phyloP scores from a whole-genome alignment of 2,329 filamentous ascomycete species.

The Alternaria triticimaculans region DNA sequence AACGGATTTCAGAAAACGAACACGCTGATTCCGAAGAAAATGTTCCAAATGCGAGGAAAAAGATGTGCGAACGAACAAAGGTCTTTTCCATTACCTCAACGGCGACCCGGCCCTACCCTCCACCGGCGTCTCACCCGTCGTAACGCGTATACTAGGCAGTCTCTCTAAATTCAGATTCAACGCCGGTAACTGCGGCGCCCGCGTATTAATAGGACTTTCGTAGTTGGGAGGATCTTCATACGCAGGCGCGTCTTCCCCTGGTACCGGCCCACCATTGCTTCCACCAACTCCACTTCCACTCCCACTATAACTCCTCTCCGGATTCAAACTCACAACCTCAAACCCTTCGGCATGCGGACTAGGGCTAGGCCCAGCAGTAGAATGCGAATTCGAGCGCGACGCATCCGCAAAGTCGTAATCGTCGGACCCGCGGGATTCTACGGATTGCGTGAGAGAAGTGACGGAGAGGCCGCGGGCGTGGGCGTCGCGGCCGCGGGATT shows the following conservation, averaged over 20 bases:
- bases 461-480: slow-evolving; percentile 54
- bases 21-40: neutral
- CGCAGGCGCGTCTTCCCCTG: slow-evolving; percentile 44
- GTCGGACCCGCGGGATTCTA: slow-evolving; percentile 47
- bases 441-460: slow-evolving; percentile 49
- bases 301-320: slow-evolving; percentile 42
- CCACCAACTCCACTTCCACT: slow-evolving; percentile 18
- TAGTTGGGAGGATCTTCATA: slow-evolving; percentile 59
- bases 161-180: slow-evolving; percentile 51
- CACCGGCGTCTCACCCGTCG: slow-evolving; percentile 41
- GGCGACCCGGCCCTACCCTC: slow-evolving; percentile 18
- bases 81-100: slow-evolving; percentile 11
- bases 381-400: slow-evolving; percentile 25
- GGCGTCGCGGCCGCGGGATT: slow-evolving; percentile 31
- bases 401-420: slow-evolving; percentile 43
- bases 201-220: slow-evolving; percentile 48
- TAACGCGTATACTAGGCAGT: slow-evolving; percentile 54
- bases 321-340: slow-evolving; percentile 51
- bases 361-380: slow-evolving; percentile 3
- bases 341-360: slow-evolving; percentile 46
- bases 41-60: neutral
- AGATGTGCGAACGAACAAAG: neutral
- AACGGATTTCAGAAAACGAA: neutral
- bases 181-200: slow-evolving; percentile 45
- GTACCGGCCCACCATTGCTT: neutral